A percentile compares a stretch with the other conserved stretches of the same genome.
Evolutionary conservation across 169 alveolate genomes (phyloP).

Genomic region (Miamiensis avidus): DNA sequence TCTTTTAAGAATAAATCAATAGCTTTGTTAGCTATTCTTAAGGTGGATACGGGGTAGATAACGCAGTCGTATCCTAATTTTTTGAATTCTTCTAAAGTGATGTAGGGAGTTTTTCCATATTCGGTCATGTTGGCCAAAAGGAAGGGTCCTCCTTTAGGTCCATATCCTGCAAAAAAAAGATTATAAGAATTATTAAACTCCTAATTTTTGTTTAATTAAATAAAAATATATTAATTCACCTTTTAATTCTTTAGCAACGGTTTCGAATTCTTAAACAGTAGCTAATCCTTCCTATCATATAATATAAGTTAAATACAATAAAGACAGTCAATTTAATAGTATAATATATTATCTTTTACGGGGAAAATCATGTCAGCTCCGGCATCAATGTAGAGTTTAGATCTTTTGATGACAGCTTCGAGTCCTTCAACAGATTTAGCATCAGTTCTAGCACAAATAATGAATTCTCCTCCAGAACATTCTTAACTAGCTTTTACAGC

Average conservation of each 20-base stretch:
- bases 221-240: not conserved
- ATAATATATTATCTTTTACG: conserved; percentile 65
- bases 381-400: conserved; percentile 79
- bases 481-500: conserved; percentile 68
- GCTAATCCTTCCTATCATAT: conserved; percentile 25
- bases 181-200: too few species aligned
- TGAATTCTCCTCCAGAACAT: conserved; percentile 80
- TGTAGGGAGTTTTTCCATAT: conserved; percentile 83
- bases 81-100: conserved; percentile 44
- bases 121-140: conserved; percentile 91
- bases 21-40: conserved; percentile 87
- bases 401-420: conserved; percentile 74
- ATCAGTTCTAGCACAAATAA: conserved; percentile 91
- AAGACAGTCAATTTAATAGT: not conserved
- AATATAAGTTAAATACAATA: not conserved
- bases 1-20: conserved; percentile 55
- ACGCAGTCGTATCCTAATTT: conserved; percentile 77
- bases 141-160: conserved; percentile 67
- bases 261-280: conserved; percentile 59
- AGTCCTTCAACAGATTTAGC: conserved; percentile 84
- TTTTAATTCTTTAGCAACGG: conserved; percentile 47
- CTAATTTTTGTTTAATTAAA: too few species aligned
- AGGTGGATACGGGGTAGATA: conserved; percentile 88
- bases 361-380: conserved; percentile 95
- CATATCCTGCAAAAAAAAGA: conserved; percentile 24